These are phyloP conservation scores for Galeopsis tetrahit DNA, from an alignment of 257 asterid species.

Conservation along the genomic window DNA sequence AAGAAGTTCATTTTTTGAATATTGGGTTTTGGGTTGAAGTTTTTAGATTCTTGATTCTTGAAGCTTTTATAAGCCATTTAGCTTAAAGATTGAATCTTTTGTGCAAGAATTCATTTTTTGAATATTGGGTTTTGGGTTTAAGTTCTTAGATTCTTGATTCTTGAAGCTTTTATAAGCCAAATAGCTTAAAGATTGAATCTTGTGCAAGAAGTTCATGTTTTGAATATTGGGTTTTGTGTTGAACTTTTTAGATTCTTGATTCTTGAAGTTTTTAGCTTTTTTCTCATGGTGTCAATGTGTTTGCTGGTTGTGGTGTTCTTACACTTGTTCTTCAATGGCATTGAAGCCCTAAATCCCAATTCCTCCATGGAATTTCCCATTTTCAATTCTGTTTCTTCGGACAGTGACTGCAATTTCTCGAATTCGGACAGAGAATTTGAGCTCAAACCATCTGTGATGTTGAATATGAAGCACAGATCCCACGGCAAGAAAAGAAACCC, in stretches of 20 bases:
- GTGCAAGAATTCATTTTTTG: not conserved
- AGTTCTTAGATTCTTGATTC: constrained; percentile 13
- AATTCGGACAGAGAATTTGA: constrained; percentile 28
- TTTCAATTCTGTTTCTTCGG: constrained; percentile 36
- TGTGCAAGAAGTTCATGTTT: not conserved
- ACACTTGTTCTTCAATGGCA: constrained; percentile 37
- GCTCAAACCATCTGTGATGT: constrained; percentile 50
- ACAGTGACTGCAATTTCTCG: constrained; percentile 46
- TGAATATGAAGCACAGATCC: constrained; percentile 65
- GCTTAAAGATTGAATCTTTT: constrained; percentile 13
- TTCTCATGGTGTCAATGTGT: constrained; percentile 45
- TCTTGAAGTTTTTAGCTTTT: constrained; percentile 24
- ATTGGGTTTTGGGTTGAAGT: not conserved
- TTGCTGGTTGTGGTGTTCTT: constrained; percentile 39
- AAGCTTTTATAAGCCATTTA: not conserved
- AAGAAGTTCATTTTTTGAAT: not conserved
- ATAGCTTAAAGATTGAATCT: constrained; percentile 1
- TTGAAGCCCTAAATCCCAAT: constrained; percentile 43
- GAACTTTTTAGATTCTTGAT: not conserved
- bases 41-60: constrained; percentile 19
- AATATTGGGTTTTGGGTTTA: not conserved
- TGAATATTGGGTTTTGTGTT: not conserved
- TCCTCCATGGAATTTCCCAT: constrained; percentile 48
- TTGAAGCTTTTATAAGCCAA: not conserved
- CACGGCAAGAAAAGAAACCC: constrained; percentile 38